Conservation (phyloP, 306 rosid genomes). For the Alnus rubra region DNA sequence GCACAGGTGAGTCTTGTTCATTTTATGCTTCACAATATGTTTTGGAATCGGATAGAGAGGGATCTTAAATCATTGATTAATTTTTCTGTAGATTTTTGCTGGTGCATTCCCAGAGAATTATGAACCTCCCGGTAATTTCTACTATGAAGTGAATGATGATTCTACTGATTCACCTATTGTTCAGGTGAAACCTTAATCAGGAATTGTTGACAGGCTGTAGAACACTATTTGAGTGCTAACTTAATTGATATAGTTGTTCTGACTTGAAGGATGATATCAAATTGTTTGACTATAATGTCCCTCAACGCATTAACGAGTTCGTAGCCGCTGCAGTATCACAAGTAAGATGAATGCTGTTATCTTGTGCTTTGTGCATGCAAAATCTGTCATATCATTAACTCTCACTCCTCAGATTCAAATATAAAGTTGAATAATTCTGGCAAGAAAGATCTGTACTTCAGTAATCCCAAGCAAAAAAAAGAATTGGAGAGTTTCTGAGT, state of each 20-base stretch:
- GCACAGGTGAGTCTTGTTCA: conserved; percentile 49
- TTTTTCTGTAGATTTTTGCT: conserved; percentile 43
- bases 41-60: neutral
- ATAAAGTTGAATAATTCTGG: too few relatives aligned
- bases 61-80: neutral
- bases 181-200: conserved; percentile 36
- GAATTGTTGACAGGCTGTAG: conserved; percentile 27
- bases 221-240: conserved; percentile 2
- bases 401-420: too few relatives aligned
- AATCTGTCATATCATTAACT: neutral
- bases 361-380: neutral
- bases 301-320: conserved; percentile 51
- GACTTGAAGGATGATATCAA: conserved; percentile 43
- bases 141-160: conserved; percentile 56
- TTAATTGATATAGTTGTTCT: neutral
- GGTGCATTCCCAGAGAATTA: conserved; percentile 57
- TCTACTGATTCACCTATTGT: conserved; percentile 54
- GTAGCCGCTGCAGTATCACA: conserved; percentile 57
- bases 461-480: neutral
- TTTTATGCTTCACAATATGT: neutral
- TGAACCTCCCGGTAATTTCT: conserved; percentile 57
- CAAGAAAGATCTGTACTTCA: neutral
- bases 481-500: neutral
- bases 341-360: conserved; percentile 28
- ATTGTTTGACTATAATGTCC: conserved; percentile 58